Conservation (phyloP, 768 basidiomycete species). For the Asterophora parasitica region DNA sequence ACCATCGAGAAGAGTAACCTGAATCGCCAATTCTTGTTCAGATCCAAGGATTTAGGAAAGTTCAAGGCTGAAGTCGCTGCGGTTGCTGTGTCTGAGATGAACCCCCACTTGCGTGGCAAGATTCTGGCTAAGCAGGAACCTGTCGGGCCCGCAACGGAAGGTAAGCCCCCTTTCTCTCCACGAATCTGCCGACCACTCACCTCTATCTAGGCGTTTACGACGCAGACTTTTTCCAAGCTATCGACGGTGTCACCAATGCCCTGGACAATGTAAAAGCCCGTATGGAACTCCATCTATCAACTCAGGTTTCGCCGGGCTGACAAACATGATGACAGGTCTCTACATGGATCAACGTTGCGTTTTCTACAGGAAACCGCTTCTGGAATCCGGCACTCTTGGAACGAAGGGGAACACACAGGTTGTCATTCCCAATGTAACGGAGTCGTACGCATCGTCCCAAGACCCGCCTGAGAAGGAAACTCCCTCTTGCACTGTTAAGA, state of each 20-base stretch:
- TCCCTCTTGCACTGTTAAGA: constrained; percentile 96
- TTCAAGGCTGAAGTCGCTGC: constrained; percentile 97
- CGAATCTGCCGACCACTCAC: constrained; percentile 35
- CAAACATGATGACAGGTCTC: constrained; percentile 48
- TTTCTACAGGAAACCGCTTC: constrained; percentile 90
- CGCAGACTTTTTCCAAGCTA: constrained; percentile 78
- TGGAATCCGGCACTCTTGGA: constrained; percentile 96
- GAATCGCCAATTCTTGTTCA: constrained; percentile 97
- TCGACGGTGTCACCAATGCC: constrained; percentile 96
- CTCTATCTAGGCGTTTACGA: constrained; percentile 69
- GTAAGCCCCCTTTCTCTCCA: constrained; percentile 41
- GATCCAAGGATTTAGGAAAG: constrained; percentile 91
- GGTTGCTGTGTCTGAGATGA: constrained; percentile 91
- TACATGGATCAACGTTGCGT: constrained; percentile 99
- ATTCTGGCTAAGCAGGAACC: constrained; percentile 88
- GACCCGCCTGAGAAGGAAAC: constrained; percentile 98
- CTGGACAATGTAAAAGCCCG: constrained; percentile 96
- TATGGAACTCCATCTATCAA: constrained; percentile 33
- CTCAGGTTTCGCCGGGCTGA: not conserved
- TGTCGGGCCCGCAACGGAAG: constrained; percentile 89
- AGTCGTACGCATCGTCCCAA: constrained; percentile 96
- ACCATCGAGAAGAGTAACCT: constrained; percentile 99
- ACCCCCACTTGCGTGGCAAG: constrained; percentile 82
- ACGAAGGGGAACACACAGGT: constrained; percentile 98
- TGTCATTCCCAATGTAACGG: constrained; percentile 88